Conservation (phyloP, 2,329 filamentous ascomycete species). For the Chaetomiaceae sp. region DNA sequence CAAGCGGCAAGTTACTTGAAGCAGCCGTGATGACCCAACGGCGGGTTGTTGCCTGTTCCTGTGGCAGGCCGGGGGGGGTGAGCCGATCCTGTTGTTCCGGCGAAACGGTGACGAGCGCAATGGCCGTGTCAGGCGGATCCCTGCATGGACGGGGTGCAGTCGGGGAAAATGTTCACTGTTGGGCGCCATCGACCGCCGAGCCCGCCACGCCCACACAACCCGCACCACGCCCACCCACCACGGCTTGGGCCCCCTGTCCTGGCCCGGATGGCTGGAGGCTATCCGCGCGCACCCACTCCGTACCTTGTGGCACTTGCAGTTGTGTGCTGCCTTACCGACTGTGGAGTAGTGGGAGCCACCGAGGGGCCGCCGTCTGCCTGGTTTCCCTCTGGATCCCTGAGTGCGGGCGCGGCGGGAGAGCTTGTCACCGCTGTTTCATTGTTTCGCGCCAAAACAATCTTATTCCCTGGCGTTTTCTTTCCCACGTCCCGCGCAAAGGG, state of each 20-base stretch:
- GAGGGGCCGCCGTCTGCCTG: too few relatives aligned
- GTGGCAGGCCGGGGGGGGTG: background rate
- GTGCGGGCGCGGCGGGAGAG: too few relatives aligned
- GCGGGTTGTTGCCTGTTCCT: background rate
- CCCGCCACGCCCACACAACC: too few relatives aligned
- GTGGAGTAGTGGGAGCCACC: conserved; percentile 21
- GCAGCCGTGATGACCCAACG: background rate
- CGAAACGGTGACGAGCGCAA: conserved; percentile 21
- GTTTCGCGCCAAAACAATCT: conserved; percentile 21
- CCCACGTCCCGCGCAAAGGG: conserved; percentile 16
- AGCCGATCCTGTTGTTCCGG: conserved; percentile 16
- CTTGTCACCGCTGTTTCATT: conserved; percentile 28
- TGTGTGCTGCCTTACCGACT: conserved; percentile 20
- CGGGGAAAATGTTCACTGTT: too few relatives aligned
- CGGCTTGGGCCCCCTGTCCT: too few relatives aligned
- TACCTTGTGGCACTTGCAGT: conserved; percentile 15
- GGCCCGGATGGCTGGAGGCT: conserved; percentile 8
- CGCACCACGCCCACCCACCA: too few relatives aligned
- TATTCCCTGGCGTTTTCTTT: conserved; percentile 18
- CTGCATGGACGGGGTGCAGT: conserved; percentile 18
- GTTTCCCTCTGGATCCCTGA: too few relatives aligned
- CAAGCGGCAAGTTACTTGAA: too few relatives aligned
- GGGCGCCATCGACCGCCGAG: conserved; percentile 1
- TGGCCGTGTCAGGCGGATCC: conserved; percentile 14
- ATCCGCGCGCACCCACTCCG: conserved; percentile 11